Base-by-base conservation (phyloP, 164 flowering plant genomes). In the Litsea cubeba region DNA sequence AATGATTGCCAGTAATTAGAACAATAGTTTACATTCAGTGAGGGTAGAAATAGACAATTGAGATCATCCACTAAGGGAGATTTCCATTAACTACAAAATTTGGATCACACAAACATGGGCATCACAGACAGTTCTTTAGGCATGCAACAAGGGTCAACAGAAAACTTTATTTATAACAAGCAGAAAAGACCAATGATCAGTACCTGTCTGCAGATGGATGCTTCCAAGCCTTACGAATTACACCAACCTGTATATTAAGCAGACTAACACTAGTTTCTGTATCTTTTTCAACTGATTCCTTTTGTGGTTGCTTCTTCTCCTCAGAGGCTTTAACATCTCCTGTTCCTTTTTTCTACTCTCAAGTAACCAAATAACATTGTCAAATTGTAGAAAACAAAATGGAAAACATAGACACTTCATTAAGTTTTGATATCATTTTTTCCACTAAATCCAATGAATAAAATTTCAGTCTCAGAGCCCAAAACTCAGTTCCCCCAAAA, bases 121-220 rank as follows among this genome's bases (percentile, higher is more conserved):
- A 30, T 57, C 3, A 35, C 57, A 24, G 50, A 30, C 60, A 54
- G 20, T 15, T 20, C 60, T 54, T 12, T 54, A 54, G 12, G n/a
- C 60, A 15, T 54, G 60, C 17, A 54, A 12, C 0, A 54, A 54
- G 60, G 60, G n/a, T 54, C 60, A 54, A 14, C 17, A 11, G n/a
- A 54, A 54, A 15, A 54, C 60, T 63, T 5, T 63, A 22, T 63
- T 63, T 18, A 12, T 54, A 15, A 15, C 20, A 20, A 54, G 25
- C 12, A 75, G 23, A 49, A 62, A 46, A 15, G 3, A 35, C 12
- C 23, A 15, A 17, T n/a, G 12, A 71, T 10, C 73, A n/a, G 71
- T 78, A 95, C 99, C 99, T 95, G 80, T 95, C 99, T 64, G 99
- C 99, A 77, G 98, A 88, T 68, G 99, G 99, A 85, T 95, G 99